Percentiles rank a stretch among this genome's conserved stretches.
Conservation (phyloP, 345 rosid species). For the Physaria fendleri region DNA sequence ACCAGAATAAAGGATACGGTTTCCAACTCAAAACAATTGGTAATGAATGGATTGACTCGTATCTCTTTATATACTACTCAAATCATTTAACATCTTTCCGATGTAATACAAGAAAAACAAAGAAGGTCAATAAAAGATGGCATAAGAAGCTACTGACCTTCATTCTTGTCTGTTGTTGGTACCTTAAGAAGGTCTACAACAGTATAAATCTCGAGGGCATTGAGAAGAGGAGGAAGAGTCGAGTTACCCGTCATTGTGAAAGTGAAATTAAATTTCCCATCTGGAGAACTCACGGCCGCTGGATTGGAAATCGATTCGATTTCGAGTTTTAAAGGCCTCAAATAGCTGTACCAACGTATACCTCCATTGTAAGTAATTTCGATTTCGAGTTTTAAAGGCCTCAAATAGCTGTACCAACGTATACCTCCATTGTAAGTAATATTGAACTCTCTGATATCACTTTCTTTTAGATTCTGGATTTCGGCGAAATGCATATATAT, state of each 20-base stretch:
- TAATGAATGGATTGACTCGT: too few relatives aligned
- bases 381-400: conserved; percentile 8
- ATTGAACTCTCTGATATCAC: conserved; percentile 24
- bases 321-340: not conserved
- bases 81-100: too few relatives aligned
- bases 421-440: conserved; percentile 8
- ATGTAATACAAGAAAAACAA: too few relatives aligned
- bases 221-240: not conserved
- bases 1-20: too few relatives aligned
- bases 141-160: too few relatives aligned
- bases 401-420: not conserved
- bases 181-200: not conserved
- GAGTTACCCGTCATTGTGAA: not conserved
- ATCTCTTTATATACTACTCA: too few relatives aligned
- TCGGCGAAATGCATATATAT: conserved; percentile 38
- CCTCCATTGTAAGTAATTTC: conserved; percentile 15
- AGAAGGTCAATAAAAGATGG: too few relatives aligned
- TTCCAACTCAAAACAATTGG: not conserved
- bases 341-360: not conserved
- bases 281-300: not conserved
- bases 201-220: not conserved
- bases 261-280: not conserved
- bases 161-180: not conserved
- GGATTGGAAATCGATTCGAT: not conserved
- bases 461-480: conserved; percentile 1